Evolutionary conservation across 768 basidiomycete genomes (phyloP).

Genomic region (Infundibulicybe gibba): DNA sequence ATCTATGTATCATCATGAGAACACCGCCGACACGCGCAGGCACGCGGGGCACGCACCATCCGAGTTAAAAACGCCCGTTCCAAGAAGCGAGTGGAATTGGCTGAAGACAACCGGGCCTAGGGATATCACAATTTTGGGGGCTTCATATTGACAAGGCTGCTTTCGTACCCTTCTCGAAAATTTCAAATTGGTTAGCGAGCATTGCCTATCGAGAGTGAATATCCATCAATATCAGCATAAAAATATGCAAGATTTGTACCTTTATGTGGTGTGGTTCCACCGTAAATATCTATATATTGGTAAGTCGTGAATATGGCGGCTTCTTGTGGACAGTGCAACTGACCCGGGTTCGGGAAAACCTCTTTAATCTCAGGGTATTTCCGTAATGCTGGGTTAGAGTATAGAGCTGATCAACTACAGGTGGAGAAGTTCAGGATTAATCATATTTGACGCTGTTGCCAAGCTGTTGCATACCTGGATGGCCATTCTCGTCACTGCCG

Average conservation of each 20-base stretch:
- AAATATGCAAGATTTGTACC: slow-evolving; percentile 1
- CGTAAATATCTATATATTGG: slow-evolving; percentile 38
- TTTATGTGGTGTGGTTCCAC: slow-evolving; percentile 40
- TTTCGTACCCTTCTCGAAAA: slow-evolving; percentile 26
- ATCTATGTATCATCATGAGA: slow-evolving; percentile 19
- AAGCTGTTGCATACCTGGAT: background rate
- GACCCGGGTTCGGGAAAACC: slow-evolving; percentile 35
- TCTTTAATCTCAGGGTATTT: slow-evolving; percentile 23
- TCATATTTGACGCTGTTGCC: background rate
- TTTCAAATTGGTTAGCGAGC: slow-evolving; percentile 34
- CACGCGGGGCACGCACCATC: slow-evolving; percentile 39
- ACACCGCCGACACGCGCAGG: background rate
- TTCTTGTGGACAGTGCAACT: slow-evolving; percentile 4
- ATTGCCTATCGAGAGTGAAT: slow-evolving; percentile 15
- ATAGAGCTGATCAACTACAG: slow-evolving; percentile 23
- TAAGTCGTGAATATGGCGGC: background rate
- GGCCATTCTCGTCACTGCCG: background rate
- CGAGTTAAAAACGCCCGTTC: slow-evolving; percentile 58
- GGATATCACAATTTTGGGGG: background rate
- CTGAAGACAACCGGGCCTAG: slow-evolving; percentile 12
- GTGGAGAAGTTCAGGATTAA: background rate
- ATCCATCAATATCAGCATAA: background rate
- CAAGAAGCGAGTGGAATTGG: slow-evolving; percentile 31
- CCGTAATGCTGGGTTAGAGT: slow-evolving; percentile 22
- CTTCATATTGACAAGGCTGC: slow-evolving; percentile 4